Conservation (phyloP, 345 rosid genomes). For the Cardamine chenopodiifolia region DNA sequence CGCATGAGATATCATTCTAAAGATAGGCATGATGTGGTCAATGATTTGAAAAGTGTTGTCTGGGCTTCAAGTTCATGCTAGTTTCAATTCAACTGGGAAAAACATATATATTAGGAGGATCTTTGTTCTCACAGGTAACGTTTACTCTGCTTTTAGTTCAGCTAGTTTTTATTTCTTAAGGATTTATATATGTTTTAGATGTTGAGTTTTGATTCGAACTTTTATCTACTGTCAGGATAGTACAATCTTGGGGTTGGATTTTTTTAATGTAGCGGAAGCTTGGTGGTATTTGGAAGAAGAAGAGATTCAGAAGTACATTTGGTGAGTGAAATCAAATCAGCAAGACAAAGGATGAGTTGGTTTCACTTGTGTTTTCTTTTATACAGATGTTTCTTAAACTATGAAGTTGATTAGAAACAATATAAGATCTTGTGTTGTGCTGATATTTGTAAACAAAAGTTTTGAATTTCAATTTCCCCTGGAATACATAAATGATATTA, state of each 20-base stretch:
- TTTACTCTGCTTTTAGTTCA: not conserved
- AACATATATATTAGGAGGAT: not conserved
- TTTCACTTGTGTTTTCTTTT: not conserved
- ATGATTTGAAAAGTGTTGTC: not conserved
- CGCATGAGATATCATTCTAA: not conserved
- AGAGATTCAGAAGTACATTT: not conserved
- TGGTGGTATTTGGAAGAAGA: not conserved
- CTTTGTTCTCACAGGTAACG: not conserved
- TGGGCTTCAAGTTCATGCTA: not conserved
- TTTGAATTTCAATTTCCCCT: not conserved
- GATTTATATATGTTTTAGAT: not conserved
- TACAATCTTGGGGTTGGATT: not conserved
- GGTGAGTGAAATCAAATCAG: not conserved
- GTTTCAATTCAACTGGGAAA: not conserved
- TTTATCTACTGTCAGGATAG: not conserved
- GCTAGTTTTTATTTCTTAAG: not conserved
- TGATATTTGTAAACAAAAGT: not conserved
- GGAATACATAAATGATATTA: slow-evolving; percentile 16
- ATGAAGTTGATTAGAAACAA: not conserved
- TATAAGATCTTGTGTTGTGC: not conserved
- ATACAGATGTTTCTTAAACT: not conserved
- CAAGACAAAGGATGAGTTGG: not conserved
- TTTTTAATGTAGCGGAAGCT: not conserved
- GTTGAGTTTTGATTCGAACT: not conserved
- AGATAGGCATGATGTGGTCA: not conserved